Conservation (phyloP, 2,329 filamentous ascomycete species). For the Botryotinia calthae region DNA sequence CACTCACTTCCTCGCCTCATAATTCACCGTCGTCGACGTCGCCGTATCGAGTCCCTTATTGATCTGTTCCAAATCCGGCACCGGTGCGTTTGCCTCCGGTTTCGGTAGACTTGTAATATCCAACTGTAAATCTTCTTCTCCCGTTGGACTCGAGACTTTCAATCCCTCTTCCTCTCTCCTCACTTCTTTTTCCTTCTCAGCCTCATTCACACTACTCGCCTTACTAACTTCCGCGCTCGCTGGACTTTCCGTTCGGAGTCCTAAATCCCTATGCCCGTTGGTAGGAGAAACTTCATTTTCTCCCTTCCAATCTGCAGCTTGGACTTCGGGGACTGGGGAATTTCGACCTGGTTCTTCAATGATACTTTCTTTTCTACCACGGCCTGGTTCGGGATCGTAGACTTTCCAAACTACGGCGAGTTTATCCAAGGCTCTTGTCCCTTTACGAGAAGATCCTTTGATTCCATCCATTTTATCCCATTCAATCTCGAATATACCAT, state of each 20-base stretch:
- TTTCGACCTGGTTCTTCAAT: slow-evolving; percentile 65
- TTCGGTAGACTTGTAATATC: slow-evolving; percentile 29
- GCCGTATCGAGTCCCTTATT: slow-evolving; percentile 35
- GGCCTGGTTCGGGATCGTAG: slow-evolving; percentile 35
- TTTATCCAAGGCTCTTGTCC: slow-evolving; percentile 75
- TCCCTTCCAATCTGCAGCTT: slow-evolving; percentile 71
- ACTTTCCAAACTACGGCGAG: slow-evolving; percentile 81
- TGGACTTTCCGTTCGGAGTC: slow-evolving; percentile 63
- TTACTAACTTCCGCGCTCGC: slow-evolving; percentile 66
- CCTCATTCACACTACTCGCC: slow-evolving; percentile 64
- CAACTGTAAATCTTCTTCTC: slow-evolving; percentile 33
- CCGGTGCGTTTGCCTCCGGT: slow-evolving; percentile 24
- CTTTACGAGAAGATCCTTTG: slow-evolving; percentile 82
- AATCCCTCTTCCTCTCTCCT: slow-evolving; percentile 31
- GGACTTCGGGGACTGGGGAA: slow-evolving; percentile 67
- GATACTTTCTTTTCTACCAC: slow-evolving; percentile 41
- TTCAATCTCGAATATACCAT: slow-evolving; percentile 68
- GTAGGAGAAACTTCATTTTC: slow-evolving; percentile 45
- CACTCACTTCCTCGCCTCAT: slow-evolving; percentile 30
- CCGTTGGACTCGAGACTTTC: slow-evolving; percentile 31
- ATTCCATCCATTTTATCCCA: slow-evolving; percentile 89
- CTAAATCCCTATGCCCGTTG: slow-evolving; percentile 58
- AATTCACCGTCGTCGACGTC: slow-evolving; percentile 30
- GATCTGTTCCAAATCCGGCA: slow-evolving; percentile 29
- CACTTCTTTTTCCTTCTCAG: slow-evolving; percentile 23